phyloP scores from a whole-genome alignment of 78 protist species.

The Dictyostelium citrinum region DNA sequence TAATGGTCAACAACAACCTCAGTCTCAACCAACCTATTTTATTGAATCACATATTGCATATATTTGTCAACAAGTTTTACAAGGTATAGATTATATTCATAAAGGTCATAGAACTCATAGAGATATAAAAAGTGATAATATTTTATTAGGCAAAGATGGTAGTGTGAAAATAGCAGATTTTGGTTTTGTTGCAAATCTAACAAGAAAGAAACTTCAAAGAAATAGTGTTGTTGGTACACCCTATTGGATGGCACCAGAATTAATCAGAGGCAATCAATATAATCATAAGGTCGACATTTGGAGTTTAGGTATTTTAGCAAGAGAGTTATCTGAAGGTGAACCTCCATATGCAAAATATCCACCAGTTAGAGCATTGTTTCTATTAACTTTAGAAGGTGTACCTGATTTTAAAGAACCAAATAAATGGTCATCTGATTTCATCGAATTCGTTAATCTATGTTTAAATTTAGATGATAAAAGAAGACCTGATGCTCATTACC shows the following conservation, averaged over 20 bases:
- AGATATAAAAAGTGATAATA: constrained; percentile 85
- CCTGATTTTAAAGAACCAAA: constrained; percentile 82
- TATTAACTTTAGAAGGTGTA: constrained; percentile 80
- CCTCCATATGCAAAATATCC: constrained; percentile 78
- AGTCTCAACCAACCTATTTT: not conserved
- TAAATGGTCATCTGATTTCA: constrained; percentile 68
- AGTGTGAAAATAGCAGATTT: constrained; percentile 81
- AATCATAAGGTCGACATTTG: constrained; percentile 80
- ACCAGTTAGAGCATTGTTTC: constrained; percentile 80
- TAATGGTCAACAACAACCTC: not conserved
- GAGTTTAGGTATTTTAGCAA: constrained; percentile 76
- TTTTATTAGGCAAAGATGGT: constrained; percentile 76
- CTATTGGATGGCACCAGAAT: constrained; percentile 93
- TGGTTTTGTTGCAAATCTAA: constrained; percentile 82
- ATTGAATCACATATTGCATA: constrained; percentile 63
- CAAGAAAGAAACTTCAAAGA: constrained; percentile 45
- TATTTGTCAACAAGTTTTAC: constrained; percentile 53
- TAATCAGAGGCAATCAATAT: constrained; percentile 60
- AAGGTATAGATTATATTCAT: constrained; percentile 82
- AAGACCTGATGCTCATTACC: constrained; percentile 75
- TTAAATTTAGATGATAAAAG: constrained; percentile 51
- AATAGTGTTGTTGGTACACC: constrained; percentile 90
- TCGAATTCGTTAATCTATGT: constrained; percentile 71
- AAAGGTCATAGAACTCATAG: constrained; percentile 81
- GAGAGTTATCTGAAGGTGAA: constrained; percentile 80